Conservation (phyloP, 208 protist species). For the Leishmania mexicana region DNA sequence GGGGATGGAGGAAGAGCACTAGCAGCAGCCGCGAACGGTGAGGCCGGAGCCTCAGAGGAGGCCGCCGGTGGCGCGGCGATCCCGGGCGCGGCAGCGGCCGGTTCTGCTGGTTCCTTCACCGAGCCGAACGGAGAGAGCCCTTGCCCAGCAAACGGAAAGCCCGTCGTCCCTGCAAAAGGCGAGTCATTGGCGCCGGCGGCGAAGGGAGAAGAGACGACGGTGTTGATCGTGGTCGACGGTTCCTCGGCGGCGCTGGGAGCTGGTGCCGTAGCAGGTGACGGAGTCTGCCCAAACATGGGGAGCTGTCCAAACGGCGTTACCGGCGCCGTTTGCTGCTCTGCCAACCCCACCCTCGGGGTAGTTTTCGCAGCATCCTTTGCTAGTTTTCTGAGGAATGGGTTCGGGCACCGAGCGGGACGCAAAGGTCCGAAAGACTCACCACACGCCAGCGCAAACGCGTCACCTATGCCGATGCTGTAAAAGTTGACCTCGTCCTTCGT, state of each 20-base stretch:
- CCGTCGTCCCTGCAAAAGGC: constrained; percentile 36
- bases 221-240: neutral
- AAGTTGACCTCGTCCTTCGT: constrained; percentile 1
- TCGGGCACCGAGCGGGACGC: constrained; percentile 42
- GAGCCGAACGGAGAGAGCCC: constrained; percentile 45
- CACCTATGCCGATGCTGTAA: constrained; percentile 34
- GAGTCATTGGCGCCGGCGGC: constrained; percentile 21
- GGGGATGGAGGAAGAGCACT: constrained; percentile 26
- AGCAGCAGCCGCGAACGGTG: constrained; percentile 35
- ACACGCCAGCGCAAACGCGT: constrained; percentile 60
- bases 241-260: neutral
- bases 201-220: constrained; percentile 69
- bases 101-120: constrained; percentile 7
- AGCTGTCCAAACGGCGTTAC: constrained; percentile 81
- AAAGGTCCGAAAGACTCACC: constrained; percentile 47
- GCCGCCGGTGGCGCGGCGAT: neutral
- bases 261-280: constrained; percentile 22
- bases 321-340: constrained; percentile 49
- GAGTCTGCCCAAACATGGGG: constrained; percentile 72
- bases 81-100: neutral
- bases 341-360: constrained; percentile 14
- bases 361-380: constrained; percentile 17
- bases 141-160: constrained; percentile 43
- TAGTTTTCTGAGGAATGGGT: constrained; percentile 43
- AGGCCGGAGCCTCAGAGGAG: constrained; percentile 9